Evolutionary conservation across 2,329 filamentous ascomycete species (phyloP).

Genomic region (Hymenoscyphus scutula): DNA sequence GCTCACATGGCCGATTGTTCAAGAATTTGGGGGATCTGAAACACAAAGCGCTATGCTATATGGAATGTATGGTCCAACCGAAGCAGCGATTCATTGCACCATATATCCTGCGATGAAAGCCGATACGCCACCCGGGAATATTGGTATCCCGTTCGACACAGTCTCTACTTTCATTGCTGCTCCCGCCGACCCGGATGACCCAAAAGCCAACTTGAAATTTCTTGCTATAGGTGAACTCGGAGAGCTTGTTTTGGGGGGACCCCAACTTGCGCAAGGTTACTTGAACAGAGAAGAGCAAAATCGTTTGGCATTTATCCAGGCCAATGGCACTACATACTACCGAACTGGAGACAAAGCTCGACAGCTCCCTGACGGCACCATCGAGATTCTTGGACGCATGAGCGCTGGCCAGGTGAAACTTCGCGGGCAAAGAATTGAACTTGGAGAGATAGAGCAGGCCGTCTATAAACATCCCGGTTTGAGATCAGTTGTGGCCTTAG

Average conservation of each 20-base stretch:
- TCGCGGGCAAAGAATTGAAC: slow-evolving; percentile 76
- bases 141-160: slow-evolving; percentile 76
- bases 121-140: slow-evolving; percentile 60
- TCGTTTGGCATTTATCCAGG: slow-evolving; percentile 64
- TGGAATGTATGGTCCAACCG: slow-evolving; percentile 93
- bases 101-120: slow-evolving; percentile 62
- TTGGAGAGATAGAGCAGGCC: slow-evolving; percentile 75
- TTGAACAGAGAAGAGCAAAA: slow-evolving; percentile 80
- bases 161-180: slow-evolving; percentile 47
- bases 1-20: slow-evolving; percentile 73
- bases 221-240: slow-evolving; percentile 35
- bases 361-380: slow-evolving; percentile 61
- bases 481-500: slow-evolving; percentile 63
- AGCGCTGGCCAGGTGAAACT: slow-evolving; percentile 81
- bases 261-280: slow-evolving; percentile 77
- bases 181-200: slow-evolving; percentile 19
- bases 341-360: slow-evolving; percentile 81
- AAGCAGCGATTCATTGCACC: slow-evolving; percentile 89
- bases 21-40: slow-evolving; percentile 66
- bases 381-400: slow-evolving; percentile 84
- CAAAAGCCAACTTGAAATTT: slow-evolving; percentile 27
- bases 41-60: slow-evolving; percentile 63
- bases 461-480: slow-evolving; percentile 60
- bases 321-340: slow-evolving; percentile 66
- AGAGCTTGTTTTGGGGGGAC: slow-evolving; percentile 78